Percentiles rank a stretch among this genome's conserved stretches.
phyloP scores from a whole-genome alignment of 805 yeast species.

The Saccharomycopsis sp. region DNA sequence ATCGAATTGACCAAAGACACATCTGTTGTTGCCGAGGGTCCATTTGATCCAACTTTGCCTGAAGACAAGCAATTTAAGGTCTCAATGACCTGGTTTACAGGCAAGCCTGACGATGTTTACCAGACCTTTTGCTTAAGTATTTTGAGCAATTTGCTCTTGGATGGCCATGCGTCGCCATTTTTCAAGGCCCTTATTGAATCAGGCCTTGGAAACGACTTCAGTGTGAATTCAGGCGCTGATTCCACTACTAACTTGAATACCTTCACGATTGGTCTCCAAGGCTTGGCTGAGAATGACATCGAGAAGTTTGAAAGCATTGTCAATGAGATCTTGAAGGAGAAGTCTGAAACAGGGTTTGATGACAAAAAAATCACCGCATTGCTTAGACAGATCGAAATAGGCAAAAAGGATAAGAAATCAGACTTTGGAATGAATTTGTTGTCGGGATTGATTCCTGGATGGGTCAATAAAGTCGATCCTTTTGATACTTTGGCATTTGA shows the following conservation, averaged over 20 bases:
- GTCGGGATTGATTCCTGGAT: slow-evolving; percentile 69
- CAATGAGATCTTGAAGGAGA: slow-evolving; percentile 38
- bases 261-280: slow-evolving; percentile 82
- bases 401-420: slow-evolving; percentile 80
- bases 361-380: slow-evolving; percentile 70
- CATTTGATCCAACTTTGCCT: slow-evolving; percentile 72
- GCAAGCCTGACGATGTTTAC: slow-evolving; percentile 61
- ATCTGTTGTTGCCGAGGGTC: slow-evolving; percentile 51
- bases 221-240: slow-evolving; percentile 85
- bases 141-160: slow-evolving; percentile 63
- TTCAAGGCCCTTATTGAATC: slow-evolving; percentile 82
- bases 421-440: slow-evolving; percentile 81
- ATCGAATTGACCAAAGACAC: slow-evolving; percentile 33
- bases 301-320: slow-evolving; percentile 43
- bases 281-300: slow-evolving; percentile 46
- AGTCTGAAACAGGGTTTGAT: slow-evolving; percentile 42
- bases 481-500: slow-evolving; percentile 62
- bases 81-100: slow-evolving; percentile 85
- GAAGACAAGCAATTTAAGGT: slow-evolving; percentile 64
- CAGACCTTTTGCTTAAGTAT: slow-evolving; percentile 68
- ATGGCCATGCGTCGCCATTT: slow-evolving; percentile 89
- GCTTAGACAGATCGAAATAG: slow-evolving; percentile 78
- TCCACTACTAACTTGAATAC: slow-evolving; percentile 68
- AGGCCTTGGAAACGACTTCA: slow-evolving; percentile 77
- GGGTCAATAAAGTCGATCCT: slow-evolving; percentile 81